phyloP scores from a whole-genome alignment of 331 rosid genomes.

The Rosa hybrid region DNA sequence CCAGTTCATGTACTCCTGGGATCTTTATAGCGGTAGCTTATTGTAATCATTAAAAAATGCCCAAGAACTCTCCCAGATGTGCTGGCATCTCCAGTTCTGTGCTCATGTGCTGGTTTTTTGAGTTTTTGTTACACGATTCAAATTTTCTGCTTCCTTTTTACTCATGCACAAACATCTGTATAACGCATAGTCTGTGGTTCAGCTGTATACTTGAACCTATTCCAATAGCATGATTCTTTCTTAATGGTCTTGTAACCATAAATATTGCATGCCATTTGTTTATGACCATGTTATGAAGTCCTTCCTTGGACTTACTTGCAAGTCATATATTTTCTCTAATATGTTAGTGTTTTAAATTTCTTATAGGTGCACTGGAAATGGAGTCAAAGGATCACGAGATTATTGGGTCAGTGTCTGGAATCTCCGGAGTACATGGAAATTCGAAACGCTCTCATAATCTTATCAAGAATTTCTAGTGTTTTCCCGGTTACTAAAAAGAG shows the following conservation, averaged over 20 bases:
- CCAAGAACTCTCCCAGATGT: not conserved
- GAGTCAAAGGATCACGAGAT: constrained; percentile 94
- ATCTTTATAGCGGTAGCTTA: not conserved
- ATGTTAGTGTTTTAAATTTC: constrained; percentile 1
- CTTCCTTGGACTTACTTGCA: not conserved
- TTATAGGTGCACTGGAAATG: constrained; percentile 98
- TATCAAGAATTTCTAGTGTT: constrained; percentile 89
- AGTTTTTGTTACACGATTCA: not conserved
- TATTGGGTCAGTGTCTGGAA: constrained; percentile 91
- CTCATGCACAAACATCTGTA: not conserved
- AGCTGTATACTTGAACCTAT: not conserved
- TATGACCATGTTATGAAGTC: not conserved
- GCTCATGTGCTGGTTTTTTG: not conserved
- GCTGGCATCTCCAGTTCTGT: not conserved
- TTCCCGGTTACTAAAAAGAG: constrained; percentile 96
- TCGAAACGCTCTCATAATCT: constrained; percentile 89
- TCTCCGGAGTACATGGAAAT: constrained; percentile 98
- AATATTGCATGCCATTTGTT: not conserved
- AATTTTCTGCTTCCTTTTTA: not conserved
- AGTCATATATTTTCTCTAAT: not conserved
- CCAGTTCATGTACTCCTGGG: not conserved
- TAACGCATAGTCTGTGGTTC: not conserved
- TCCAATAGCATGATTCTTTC: not conserved
- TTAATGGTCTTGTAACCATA: not conserved
- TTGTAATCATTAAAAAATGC: not conserved